Evolutionary conservation across 306 rosid species (phyloP).

Genomic region (Cucurbita maxima): DNA sequence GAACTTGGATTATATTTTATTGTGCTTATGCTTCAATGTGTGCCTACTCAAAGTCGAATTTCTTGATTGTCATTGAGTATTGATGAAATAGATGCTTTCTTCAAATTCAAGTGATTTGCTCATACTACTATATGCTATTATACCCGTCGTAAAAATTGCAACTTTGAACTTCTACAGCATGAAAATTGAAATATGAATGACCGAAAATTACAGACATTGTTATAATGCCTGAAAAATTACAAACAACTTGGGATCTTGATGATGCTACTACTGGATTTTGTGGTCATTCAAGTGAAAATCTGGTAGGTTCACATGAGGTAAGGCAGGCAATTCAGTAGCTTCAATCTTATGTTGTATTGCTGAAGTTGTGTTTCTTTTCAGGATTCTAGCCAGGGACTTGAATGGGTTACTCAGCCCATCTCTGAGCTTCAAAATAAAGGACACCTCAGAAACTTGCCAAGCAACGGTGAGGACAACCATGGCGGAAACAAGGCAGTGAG

Average conservation of each 20-base stretch:
- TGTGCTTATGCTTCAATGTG: slow-evolving; percentile 3
- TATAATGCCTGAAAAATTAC: background rate
- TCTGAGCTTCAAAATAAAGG: slow-evolving; percentile 35
- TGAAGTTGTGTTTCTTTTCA: slow-evolving; percentile 15
- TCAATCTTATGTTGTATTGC: background rate
- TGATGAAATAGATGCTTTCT: background rate
- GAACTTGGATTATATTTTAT: background rate
- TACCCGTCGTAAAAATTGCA: too few species aligned
- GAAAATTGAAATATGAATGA: background rate
- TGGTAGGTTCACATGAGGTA: slow-evolving; percentile 5
- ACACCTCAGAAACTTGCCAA: slow-evolving; percentile 70
- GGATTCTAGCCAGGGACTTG: slow-evolving; percentile 21
- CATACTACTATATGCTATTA: background rate
- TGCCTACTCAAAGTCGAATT: background rate
- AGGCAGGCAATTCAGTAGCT: slow-evolving; percentile 25
- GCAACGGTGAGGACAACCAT: slow-evolving; percentile 53
- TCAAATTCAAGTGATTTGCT: background rate
- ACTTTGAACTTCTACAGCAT: background rate
- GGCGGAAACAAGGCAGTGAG: slow-evolving; percentile 74
- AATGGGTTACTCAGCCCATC: slow-evolving; percentile 50
- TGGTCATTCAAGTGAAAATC: background rate
- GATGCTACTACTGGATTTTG: background rate
- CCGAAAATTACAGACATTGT: background rate
- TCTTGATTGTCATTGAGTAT: background rate
- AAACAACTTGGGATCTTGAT: background rate